These are phyloP conservation scores for Boletus sp. DNA, from an alignment of 768 basidiomycete species.

Conservation along the genomic window DNA sequence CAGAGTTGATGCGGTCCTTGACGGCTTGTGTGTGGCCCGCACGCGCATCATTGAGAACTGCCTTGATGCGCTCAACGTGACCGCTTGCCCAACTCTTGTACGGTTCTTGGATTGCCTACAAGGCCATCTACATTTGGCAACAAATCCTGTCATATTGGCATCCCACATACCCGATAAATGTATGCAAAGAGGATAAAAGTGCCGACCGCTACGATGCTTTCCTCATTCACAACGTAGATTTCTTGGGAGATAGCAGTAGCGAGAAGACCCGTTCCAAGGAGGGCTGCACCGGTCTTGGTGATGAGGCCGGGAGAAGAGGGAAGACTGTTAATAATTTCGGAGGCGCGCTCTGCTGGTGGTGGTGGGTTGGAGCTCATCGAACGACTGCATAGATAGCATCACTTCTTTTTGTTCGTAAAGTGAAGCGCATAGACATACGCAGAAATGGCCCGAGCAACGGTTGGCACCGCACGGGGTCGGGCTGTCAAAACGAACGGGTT, in stretches of 20 bases:
- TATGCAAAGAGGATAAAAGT: slow-evolving; percentile 81
- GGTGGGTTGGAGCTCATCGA: slow-evolving; percentile 64
- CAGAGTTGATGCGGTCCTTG: slow-evolving; percentile 86
- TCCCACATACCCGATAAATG: slow-evolving; percentile 66
- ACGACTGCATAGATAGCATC: slow-evolving; percentile 44
- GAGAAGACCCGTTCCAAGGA: slow-evolving; percentile 84
- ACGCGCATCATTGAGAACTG: slow-evolving; percentile 77
- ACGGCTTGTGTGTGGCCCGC: slow-evolving; percentile 91
- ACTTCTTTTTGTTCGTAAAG: slow-evolving; percentile 7
- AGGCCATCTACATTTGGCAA: slow-evolving; percentile 10
- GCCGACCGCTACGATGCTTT: slow-evolving; percentile 84
- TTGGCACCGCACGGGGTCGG: slow-evolving; percentile 53
- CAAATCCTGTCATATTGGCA: not conserved
- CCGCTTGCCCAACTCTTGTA: slow-evolving; percentile 91
- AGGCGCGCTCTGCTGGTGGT: slow-evolving; percentile 83
- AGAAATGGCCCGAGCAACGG: slow-evolving; percentile 45
- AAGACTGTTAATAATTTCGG: slow-evolving; percentile 84
- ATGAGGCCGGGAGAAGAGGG: slow-evolving; percentile 83
- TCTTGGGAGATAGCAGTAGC: slow-evolving; percentile 96
- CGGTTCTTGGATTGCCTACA: slow-evolving; percentile 74
- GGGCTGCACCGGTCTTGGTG: slow-evolving; percentile 92
- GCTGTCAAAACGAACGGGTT: slow-evolving; percentile 33
- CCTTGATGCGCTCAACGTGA: slow-evolving; percentile 81
- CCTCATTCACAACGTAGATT: slow-evolving; percentile 96
- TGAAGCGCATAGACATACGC: slow-evolving; percentile 38